Conservation (phyloP, 208 protist genomes). For the Leishmania gerbilli region DNA sequence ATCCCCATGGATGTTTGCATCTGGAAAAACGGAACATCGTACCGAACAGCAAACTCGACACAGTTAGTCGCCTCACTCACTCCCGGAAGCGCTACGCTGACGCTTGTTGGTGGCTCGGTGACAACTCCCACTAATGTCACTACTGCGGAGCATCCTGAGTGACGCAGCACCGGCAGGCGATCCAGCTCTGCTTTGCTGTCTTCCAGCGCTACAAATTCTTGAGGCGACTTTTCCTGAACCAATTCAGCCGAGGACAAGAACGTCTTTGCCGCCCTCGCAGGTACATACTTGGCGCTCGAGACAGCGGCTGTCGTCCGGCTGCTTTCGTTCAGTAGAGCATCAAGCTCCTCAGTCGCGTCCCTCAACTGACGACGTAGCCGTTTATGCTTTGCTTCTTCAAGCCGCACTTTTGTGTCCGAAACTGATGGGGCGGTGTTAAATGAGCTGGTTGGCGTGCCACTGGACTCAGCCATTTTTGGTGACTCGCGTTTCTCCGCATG, state of each 20-base stretch:
- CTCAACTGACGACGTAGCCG: slow-evolving; percentile 32
- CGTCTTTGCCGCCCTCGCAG: slow-evolving; percentile 45
- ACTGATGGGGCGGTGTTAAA: not conserved
- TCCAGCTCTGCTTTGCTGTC: slow-evolving; percentile 41
- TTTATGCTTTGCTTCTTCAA: slow-evolving; percentile 30
- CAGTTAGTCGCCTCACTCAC: slow-evolving; percentile 26
- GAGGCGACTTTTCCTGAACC: slow-evolving; percentile 71
- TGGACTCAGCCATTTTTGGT: not conserved
- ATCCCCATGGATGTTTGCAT: slow-evolving; percentile 31
- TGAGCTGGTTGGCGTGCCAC: not conserved
- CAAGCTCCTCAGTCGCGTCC: slow-evolving; percentile 46
- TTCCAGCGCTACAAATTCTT: slow-evolving; percentile 62
- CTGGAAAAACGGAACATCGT: slow-evolving; percentile 59
- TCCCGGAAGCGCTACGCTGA: slow-evolving; percentile 13
- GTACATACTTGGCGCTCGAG: slow-evolving; percentile 39
- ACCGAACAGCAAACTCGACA: slow-evolving; percentile 60
- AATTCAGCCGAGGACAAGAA: slow-evolving; percentile 70
- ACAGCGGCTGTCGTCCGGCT: slow-evolving; percentile 11
- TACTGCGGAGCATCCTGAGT: slow-evolving; percentile 60
- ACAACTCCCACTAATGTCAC: slow-evolving; percentile 68
- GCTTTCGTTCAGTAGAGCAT: slow-evolving; percentile 34
- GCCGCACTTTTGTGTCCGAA: slow-evolving; percentile 13
- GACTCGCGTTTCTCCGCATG: slow-evolving; percentile 5
- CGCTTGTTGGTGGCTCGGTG: slow-evolving; percentile 3
- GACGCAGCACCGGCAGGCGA: slow-evolving; percentile 35